Evolutionary conservation across 192 early-diverging fungal species (phyloP).

Genomic region (Coemansia sp.): DNA sequence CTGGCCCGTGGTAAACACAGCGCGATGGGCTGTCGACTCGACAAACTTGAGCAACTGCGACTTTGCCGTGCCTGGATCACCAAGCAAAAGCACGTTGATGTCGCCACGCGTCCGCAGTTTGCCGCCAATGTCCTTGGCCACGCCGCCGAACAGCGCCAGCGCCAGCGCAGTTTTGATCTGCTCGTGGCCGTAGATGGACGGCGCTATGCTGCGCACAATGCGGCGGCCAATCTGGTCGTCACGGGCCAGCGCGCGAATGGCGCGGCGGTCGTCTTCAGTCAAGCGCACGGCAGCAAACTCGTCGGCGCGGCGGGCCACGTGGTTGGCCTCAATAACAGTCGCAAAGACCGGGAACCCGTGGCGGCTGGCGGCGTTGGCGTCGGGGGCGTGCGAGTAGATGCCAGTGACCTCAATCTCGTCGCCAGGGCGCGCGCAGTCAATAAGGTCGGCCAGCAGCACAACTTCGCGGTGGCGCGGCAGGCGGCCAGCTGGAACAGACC

Average conservation of each 20-base stretch:
- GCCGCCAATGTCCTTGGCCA: slow-evolving; percentile 87
- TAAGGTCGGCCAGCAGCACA: slow-evolving; percentile 91
- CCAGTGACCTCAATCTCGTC: slow-evolving; percentile 96
- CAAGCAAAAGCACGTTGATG: slow-evolving; percentile 93
- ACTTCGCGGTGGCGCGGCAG: slow-evolving; percentile 92
- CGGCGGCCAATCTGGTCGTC: slow-evolving; percentile 77
- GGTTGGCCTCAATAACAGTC: slow-evolving; percentile 95
- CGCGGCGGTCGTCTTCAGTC: slow-evolving; percentile 85
- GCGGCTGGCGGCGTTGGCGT: slow-evolving; percentile 76
- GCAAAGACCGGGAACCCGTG: slow-evolving; percentile 97
- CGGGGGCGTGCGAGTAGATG: slow-evolving; percentile 93
- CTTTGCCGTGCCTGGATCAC: slow-evolving; percentile 85
- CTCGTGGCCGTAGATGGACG: slow-evolving; percentile 98
- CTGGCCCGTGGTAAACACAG: slow-evolving; percentile 83
- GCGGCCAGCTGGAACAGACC: slow-evolving; percentile 90
- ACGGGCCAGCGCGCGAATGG: slow-evolving; percentile 67
- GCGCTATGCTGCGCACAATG: slow-evolving; percentile 92
- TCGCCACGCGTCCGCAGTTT: slow-evolving; percentile 96
- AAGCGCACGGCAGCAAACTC: slow-evolving; percentile 79
- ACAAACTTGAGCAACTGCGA: slow-evolving; percentile 84
- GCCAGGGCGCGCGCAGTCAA: slow-evolving; percentile 91
- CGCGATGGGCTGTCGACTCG: slow-evolving; percentile 78
- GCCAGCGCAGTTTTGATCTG: slow-evolving; percentile 94
- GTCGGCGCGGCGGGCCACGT: slow-evolving; percentile 85
- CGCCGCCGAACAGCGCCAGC: slow-evolving; percentile 92